Conservation (phyloP, 2,329 filamentous ascomycete species). For the Fusarium sp. region DNA sequence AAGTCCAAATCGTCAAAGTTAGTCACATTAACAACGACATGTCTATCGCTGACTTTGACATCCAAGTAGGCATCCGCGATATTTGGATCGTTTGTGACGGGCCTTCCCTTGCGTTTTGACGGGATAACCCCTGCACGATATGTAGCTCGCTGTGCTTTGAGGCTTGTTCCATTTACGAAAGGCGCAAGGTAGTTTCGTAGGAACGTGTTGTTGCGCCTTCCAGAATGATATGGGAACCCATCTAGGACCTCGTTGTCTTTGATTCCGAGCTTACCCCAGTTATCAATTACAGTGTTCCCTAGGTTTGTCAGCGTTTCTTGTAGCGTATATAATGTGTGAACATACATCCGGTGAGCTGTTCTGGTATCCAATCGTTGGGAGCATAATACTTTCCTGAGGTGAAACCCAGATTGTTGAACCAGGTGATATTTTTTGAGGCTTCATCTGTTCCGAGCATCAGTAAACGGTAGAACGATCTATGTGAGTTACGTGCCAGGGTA, state of each 20-base stretch:
- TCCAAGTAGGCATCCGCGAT: not conserved
- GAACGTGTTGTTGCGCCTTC: constrained; percentile 3
- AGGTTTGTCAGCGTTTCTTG: not conserved
- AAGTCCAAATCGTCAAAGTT: constrained; percentile 6
- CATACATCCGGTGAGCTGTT: not conserved
- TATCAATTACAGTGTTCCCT: constrained; percentile 5
- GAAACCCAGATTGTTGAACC: constrained; percentile 3
- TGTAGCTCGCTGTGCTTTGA: not conserved
- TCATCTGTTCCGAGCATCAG: not conserved
- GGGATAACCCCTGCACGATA: not conserved
- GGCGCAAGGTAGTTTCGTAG: not conserved
- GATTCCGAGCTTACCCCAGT: constrained; percentile 5
- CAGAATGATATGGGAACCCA: not conserved
- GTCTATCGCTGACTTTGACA: not conserved
- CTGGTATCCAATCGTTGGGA: constrained; percentile 2
- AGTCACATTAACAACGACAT: not conserved
- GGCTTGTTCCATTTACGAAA: not conserved
- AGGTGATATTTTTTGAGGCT: constrained; percentile 9
- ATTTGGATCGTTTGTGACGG: not conserved
- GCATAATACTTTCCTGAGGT: constrained; percentile 4
- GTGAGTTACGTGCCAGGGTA: not conserved
- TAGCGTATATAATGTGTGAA: rapidly evolving
- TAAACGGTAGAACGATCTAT: rapidly evolving
- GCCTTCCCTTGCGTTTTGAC: not conserved
- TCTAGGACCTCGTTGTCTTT: not conserved